Evolutionary conservation across 441 rosid genomes (phyloP).

Genomic region (Bocquillonia castaneifolia): DNA sequence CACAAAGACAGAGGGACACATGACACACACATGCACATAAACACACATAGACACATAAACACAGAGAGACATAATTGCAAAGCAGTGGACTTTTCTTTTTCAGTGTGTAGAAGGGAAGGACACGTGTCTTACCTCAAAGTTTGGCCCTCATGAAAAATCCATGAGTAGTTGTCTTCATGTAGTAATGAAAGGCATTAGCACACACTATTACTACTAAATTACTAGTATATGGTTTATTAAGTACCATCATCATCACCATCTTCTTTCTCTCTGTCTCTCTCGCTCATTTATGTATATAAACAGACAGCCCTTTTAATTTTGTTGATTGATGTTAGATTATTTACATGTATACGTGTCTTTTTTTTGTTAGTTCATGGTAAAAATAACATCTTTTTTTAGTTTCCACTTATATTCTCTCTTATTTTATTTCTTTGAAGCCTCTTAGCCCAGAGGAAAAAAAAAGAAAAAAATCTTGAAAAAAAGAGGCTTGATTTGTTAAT

Average conservation of each 20-base stretch:
- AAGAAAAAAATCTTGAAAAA: no score
- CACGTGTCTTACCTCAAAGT: slow-evolving; percentile 45
- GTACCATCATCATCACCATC: no score
- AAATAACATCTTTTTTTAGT: neutral
- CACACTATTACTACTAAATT: no score
- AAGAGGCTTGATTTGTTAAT: no score
- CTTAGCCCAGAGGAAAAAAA: no score
- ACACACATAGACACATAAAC: no score
- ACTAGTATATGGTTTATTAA: no score
- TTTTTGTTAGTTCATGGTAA: slow-evolving; percentile 17
- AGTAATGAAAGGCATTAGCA: no score
- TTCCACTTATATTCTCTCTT: neutral
- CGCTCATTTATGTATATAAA: no score
- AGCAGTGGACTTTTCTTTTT: slow-evolving; percentile 25
- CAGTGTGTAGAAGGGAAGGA: neutral
- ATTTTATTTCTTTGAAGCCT: slow-evolving; percentile 3
- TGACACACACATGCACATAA: no score
- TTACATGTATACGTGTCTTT: slow-evolving; percentile 40
- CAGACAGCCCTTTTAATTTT: no score
- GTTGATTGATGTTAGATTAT: slow-evolving; percentile 34
- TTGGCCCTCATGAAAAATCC: slow-evolving; percentile 24
- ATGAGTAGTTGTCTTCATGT: slow-evolving; percentile 25
- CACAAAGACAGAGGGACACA: neutral
- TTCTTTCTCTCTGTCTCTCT: no score
- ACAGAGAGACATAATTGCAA: slow-evolving; percentile 17